Conservation (phyloP, 169 alveolate species). For the Eimeria praecox region DNA sequence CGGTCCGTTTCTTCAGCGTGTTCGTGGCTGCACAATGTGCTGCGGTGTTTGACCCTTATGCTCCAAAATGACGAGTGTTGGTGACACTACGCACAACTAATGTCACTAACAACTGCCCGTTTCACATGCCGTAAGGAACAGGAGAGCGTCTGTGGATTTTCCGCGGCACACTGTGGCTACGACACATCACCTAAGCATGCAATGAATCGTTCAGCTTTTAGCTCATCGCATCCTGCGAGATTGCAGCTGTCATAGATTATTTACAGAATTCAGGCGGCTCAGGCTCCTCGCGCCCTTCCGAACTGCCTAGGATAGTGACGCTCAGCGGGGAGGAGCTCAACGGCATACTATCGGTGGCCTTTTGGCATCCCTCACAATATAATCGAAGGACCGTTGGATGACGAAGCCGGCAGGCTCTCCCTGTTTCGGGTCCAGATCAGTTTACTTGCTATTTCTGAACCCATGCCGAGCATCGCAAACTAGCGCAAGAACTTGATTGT, state of each 20-base stretch:
- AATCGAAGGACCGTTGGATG: neutral
- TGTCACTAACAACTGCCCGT: neutral
- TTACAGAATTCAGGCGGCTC: neutral
- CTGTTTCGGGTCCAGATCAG: neutral
- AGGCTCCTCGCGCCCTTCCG: neutral
- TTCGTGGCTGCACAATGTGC: neutral
- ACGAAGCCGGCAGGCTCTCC: too few species aligned
- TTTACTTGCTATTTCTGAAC: neutral
- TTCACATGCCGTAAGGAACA: neutral
- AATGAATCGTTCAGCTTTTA: neutral
- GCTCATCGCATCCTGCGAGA: neutral
- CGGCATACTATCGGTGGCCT: neutral
- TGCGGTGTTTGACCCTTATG: neutral
- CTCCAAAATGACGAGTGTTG: neutral
- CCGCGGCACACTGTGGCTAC: neutral
- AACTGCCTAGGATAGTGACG: neutral
- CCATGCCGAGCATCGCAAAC: neutral
- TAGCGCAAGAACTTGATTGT: neutral
- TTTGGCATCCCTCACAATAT: neutral
- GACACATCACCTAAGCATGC: neutral
- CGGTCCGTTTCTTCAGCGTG: neutral
- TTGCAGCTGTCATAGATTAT: neutral
- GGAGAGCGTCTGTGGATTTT: neutral
- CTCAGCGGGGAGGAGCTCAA: neutral
- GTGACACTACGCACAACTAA: neutral